phyloP scores from a whole-genome alignment of 2,329 filamentous ascomycete genomes.

The Geosmithia morbida region DNA sequence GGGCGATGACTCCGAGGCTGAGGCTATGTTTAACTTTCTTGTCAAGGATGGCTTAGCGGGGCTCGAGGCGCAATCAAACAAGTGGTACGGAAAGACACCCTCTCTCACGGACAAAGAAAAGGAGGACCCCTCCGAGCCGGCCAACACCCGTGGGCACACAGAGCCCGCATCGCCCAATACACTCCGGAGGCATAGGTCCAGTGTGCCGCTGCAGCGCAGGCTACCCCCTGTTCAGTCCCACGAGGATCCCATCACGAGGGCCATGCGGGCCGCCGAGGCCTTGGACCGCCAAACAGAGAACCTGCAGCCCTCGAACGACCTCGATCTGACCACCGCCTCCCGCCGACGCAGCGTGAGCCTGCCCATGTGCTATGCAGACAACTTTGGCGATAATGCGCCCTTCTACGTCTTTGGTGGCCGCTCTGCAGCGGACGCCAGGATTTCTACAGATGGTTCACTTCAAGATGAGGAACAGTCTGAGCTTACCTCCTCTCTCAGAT shows the following conservation, averaged over 20 bases:
- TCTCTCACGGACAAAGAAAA: neutral
- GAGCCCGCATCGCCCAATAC: neutral
- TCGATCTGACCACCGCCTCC: constrained; percentile 26
- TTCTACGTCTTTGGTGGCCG: constrained; percentile 30
- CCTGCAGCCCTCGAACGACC: constrained; percentile 32
- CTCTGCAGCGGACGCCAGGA: neutral
- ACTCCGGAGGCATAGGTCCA: neutral
- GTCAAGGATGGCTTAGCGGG: constrained; percentile 32
- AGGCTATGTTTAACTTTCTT: constrained; percentile 33
- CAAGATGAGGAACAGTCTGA: constrained; percentile 9
- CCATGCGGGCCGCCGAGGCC: constrained; percentile 45
- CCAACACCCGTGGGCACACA: neutral
- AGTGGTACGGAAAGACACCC: constrained; percentile 3
- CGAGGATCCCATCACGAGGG: constrained; percentile 33
- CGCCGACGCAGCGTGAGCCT: constrained; percentile 27
- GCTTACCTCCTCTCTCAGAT: constrained; percentile 9
- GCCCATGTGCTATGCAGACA: constrained; percentile 28
- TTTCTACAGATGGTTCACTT: constrained; percentile 2
- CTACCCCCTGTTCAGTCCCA: neutral
- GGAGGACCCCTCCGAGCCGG: neutral
- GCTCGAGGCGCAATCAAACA: constrained; percentile 10
- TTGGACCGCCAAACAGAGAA: constrained; percentile 40
- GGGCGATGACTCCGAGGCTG: constrained; percentile 33
- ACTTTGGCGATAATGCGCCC: constrained; percentile 26
- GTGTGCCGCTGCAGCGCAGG: neutral